Percentiles rank a stretch among this genome's conserved stretches.
Conservation (phyloP, 1,139 yeast species). For the Nakaseomyces sp. region DNA sequence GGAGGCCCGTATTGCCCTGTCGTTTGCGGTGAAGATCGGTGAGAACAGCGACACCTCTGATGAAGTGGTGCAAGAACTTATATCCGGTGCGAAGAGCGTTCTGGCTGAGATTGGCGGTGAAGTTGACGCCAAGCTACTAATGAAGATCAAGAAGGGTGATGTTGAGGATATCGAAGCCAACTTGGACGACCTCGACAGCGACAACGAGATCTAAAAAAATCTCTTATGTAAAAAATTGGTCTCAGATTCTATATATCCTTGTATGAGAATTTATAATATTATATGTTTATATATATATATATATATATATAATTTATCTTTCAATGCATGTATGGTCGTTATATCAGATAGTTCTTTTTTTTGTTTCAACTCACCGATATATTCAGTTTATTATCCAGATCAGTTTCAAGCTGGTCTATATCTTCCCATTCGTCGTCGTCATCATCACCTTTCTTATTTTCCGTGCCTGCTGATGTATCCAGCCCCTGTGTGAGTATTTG, state of each 20-base stretch:
- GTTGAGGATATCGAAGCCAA: conserved; percentile 37
- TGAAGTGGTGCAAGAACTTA: conserved; percentile 49
- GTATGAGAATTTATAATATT: background rate
- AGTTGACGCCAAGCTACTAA: conserved; percentile 30
- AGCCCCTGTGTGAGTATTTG: conserved; percentile 24
- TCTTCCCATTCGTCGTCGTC: conserved; percentile 35
- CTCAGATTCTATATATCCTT: background rate
- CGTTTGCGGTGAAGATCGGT: conserved; percentile 44
- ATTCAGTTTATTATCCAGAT: conserved; percentile 15
- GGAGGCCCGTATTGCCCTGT: conserved; percentile 47
- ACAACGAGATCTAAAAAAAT: background rate
- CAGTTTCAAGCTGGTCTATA: conserved; percentile 19
- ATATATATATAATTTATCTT: background rate
- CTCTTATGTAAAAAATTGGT: too few species aligned
- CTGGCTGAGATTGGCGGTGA: conserved; percentile 53
- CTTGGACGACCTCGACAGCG: conserved; percentile 28
- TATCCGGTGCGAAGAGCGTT: conserved; percentile 43
- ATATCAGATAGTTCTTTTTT: too few species aligned
- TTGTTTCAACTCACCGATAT: conserved; percentile 1
- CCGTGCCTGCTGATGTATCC: conserved; percentile 7
- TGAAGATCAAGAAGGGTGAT: conserved; percentile 39
- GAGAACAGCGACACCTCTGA: conserved; percentile 32
- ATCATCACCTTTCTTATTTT: conserved; percentile 13
- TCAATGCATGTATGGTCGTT: background rate
- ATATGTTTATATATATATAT: too few species aligned